These are phyloP conservation scores for Fistulifera pelliculosa DNA, from an alignment of 108 stramenopile species.

Conservation along the genomic window DNA sequence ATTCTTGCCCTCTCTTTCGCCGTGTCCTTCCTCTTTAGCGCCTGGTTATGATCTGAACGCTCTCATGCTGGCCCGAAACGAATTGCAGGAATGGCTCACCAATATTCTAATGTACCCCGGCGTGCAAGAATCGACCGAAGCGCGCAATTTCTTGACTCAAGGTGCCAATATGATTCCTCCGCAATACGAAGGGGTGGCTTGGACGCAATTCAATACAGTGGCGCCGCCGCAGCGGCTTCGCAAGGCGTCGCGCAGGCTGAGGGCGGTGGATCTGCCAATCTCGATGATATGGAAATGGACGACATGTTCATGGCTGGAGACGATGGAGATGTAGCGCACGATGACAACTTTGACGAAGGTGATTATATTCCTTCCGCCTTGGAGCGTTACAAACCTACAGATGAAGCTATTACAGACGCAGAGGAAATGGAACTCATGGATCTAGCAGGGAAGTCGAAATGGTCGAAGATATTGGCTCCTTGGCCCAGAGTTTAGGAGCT, in stretches of 20 bases:
- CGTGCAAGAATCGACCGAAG: conserved; percentile 40
- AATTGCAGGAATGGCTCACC: conserved; percentile 61
- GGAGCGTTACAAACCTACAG: conserved; percentile 56
- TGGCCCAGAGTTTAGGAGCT: conserved; percentile 75
- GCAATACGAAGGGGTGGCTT: conserved; percentile 67
- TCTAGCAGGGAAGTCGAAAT: conserved; percentile 71
- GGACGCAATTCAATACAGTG: conserved; percentile 50
- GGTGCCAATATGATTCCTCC: conserved; percentile 76
- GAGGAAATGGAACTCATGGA: conserved; percentile 61
- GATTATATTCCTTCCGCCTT: conserved; percentile 24
- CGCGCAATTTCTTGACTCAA: conserved; percentile 63
- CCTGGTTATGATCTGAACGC: conserved; percentile 18
- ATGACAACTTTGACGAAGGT: conserved; percentile 41
- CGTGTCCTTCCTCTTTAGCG: conserved; percentile 2
- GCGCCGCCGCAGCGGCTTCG: conserved; percentile 1
- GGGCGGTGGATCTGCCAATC: conserved; percentile 5
- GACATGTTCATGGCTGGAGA: conserved; percentile 58
- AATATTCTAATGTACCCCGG: conserved; percentile 48
- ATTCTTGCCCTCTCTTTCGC: background rate
- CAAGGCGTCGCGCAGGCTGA: background rate
- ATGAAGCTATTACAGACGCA: conserved; percentile 55
- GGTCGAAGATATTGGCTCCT: conserved; percentile 80
- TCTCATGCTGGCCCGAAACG: conserved; percentile 40
- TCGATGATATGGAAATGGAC: conserved; percentile 84
- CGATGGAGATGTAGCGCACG: conserved; percentile 26